Evolutionary conservation across 139 green algal genomes (phyloP).

Genomic region (Chlamydomonas eustigma): DNA sequence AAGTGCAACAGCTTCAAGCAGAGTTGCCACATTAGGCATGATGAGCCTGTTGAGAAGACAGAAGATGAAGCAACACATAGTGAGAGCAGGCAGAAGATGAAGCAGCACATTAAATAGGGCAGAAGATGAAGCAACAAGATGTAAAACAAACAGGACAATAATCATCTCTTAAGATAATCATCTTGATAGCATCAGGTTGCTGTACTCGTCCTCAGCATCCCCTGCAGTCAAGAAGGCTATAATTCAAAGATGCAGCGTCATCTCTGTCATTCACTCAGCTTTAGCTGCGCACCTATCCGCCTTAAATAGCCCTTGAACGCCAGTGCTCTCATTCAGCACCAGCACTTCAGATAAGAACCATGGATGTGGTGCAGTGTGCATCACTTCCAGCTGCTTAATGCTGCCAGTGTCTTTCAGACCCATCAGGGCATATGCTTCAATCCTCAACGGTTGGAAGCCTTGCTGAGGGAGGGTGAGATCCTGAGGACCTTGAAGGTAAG

Average conservation of each 20-base stretch:
- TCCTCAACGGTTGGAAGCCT: slow-evolving; percentile 30
- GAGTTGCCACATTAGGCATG: not conserved
- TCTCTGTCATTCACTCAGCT: too few species aligned
- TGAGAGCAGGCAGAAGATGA: too few species aligned
- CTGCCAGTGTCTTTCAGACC: slow-evolving; percentile 20
- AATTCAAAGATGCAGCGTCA: too few species aligned
- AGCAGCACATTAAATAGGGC: too few species aligned
- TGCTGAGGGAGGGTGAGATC: not conserved
- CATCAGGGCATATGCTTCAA: slow-evolving; percentile 31
- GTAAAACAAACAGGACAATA: too few species aligned
- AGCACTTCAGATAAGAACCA: slow-evolving; percentile 28
- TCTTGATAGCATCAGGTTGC: too few species aligned
- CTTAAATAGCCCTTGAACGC: slow-evolving; percentile 28
- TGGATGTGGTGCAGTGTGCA: slow-evolving; percentile 13
- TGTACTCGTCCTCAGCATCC: too few species aligned
- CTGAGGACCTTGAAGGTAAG: not conserved
- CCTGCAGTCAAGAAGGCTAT: too few species aligned
- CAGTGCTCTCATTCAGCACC: slow-evolving; percentile 38
- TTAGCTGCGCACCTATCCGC: not conserved
- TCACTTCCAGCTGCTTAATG: slow-evolving; percentile 37
- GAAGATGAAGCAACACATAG: too few species aligned
- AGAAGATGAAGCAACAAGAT: too few species aligned
- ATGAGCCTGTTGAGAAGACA: slow-evolving; percentile 13
- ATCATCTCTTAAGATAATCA: too few species aligned
- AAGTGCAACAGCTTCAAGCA: not conserved